Evolutionary conservation across 2,329 filamentous ascomycete genomes (phyloP).

Genomic region (Diatrype stigma): DNA sequence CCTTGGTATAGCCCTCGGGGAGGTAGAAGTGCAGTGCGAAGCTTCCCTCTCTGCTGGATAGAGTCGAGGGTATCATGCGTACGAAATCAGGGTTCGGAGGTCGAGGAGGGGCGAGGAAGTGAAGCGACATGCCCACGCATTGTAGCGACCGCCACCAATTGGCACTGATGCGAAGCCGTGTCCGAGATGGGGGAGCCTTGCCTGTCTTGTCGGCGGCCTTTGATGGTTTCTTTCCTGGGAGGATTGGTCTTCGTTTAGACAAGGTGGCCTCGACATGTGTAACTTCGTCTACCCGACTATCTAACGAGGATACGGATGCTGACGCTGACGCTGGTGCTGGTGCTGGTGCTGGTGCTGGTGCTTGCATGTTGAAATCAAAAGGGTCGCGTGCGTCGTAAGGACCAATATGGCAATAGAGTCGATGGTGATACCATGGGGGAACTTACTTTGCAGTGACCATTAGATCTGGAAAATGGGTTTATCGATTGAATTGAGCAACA

Average conservation of each 20-base stretch:
- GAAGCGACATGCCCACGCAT: constrained; percentile 64
- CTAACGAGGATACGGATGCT: neutral
- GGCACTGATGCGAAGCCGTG: constrained; percentile 60
- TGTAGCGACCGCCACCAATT: constrained; percentile 64
- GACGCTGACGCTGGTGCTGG: neutral
- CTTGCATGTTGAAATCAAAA: neutral
- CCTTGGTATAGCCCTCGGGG: constrained; percentile 31
- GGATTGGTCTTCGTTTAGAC: constrained; percentile 4
- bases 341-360: neutral
- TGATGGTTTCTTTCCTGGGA: constrained; percentile 14
- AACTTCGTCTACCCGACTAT: constrained; percentile 1
- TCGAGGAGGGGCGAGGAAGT: constrained; percentile 56
- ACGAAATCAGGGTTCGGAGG: constrained; percentile 59
- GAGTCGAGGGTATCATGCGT: constrained; percentile 45
- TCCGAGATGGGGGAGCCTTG: constrained; percentile 39
- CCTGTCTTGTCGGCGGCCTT: constrained; percentile 21
- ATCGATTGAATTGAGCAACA: too few relatives aligned
- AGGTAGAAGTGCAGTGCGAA: constrained; percentile 41
- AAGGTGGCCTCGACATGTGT: neutral
- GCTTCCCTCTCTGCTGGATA: constrained; percentile 26
- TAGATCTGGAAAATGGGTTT: too few relatives aligned
- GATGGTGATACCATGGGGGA: too few relatives aligned
- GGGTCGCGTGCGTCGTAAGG: neutral
- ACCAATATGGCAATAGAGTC: too few relatives aligned
- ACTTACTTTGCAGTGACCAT: too few relatives aligned